Conservation (phyloP, 306 rosid genomes). For the Albizia julibrissin region DNA sequence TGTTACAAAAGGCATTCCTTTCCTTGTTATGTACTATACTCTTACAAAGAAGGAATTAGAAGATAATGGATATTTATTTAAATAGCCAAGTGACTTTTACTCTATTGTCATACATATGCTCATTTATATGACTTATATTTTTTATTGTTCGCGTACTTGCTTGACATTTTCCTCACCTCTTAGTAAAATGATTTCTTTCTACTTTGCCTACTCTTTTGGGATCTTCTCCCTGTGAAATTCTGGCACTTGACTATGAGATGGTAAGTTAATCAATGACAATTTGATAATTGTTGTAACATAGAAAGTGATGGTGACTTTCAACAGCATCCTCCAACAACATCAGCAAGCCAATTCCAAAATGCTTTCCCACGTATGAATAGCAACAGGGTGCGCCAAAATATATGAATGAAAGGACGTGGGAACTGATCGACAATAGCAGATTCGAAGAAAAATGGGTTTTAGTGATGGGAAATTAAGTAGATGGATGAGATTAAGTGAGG, state of each 20-base stretch:
- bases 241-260: constrained; percentile 98
- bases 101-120: constrained; percentile 20
- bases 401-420: no score
- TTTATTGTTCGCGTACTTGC: not conserved
- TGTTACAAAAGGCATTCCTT: constrained; percentile 60
- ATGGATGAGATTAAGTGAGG: no score
- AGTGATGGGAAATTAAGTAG: no score
- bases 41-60: constrained; percentile 78
- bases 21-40: constrained; percentile 78
- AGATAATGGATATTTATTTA: constrained; percentile 80
- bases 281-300: not conserved
- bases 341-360: no score
- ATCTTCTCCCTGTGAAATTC: constrained; percentile 58
- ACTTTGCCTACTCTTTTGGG: constrained; percentile 75
- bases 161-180: constrained; percentile 1
- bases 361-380: no score
- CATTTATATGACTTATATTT: not conserved
- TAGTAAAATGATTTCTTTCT: constrained; percentile 64
- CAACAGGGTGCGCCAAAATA: no score
- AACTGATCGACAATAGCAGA: no score
- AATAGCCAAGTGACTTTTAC: constrained; percentile 66
- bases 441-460: no score
- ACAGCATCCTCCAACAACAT: no score
- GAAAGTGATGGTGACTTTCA: not conserved
- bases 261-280: constrained; percentile 46